Base-by-base conservation (phyloP, 495 filamentous ascomycete genomes). In the Penicillium verhagenii region DNA sequence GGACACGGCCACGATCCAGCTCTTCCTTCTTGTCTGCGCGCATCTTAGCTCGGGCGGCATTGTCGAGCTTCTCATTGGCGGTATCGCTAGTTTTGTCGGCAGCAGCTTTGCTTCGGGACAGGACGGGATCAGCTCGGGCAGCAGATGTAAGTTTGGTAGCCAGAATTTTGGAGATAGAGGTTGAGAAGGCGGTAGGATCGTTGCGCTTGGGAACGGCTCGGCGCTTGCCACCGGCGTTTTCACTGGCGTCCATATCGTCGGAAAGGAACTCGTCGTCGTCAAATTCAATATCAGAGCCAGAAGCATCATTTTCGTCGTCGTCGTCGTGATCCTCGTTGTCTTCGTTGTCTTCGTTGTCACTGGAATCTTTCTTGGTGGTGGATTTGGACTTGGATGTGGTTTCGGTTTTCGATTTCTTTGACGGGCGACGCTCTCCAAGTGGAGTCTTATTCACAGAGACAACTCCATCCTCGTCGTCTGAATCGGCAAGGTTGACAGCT, bases 111-210 rank as follows among this genome's bases (percentile, higher is more conserved):
- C 84, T 89, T 61, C 94, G 87, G 5, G 92, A 88, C 10, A 98
- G 81, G 23, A 97, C 89, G 0, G 94, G 95, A 62, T 98, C 95
- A 38, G 82, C 77, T 18, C 92, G 88, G 54, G 89, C 86, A 13
- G 86, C 80, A 7, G 81, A 85, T 0, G 92, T 85, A 3, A 97
- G 78, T 73, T 97, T 97, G 50, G 88, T 89, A 26, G 81, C 79
- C 19, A 98, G 80, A 72, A 98, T 97, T 64, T 91, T 91, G 59
- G 86, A 84, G 65, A 98, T 94, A 35, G 91, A 93, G 20, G 84
- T 92, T 7, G 92, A 89, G 74, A 98, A 97, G 43, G 88, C 91
- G 51, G 79, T 74, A 11, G 94, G 91, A 72, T 98, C 92, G 68
- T 96, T 93, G 57, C 91, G 89, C 68, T 96, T 94, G 6, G 69